Evolutionary conservation across 257 asterid species (phyloP), one percentile per base, ranked within the genome.

Genomic region (Apocynum venetum): DNA sequence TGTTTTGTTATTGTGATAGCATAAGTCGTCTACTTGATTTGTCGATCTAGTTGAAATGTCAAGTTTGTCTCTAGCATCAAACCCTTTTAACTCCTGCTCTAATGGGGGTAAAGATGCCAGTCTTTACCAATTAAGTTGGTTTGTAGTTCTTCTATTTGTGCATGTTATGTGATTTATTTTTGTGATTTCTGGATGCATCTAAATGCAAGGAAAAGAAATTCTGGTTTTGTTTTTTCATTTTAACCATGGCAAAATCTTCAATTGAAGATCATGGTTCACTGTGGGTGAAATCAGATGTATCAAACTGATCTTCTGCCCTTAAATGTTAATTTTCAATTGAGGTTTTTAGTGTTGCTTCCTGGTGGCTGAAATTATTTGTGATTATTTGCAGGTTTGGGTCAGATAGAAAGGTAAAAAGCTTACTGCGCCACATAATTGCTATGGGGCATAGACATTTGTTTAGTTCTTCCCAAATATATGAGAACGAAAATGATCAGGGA

Each of bases 361-460:
- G 15, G 38, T 44, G 13, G 49, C 73, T 68, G 43, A 77, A 41
- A 52, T 71, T 57, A 7, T 60, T 69, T 73, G 41, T 43, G 14
- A 63, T 41, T 44, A 15, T 36, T n/a, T 57, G 74, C 82, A 82
- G 85, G 73, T 69, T 61, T 78, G 72, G 60, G 31, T 52, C 63
- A 51, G 77, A 41, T 44, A 51, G 36, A 64, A 81, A 71, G 74
- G 53, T 74, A 31, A 25, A 55, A 13, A 66, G 61, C 35, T 15
- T 41, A 47, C 69, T 35, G 73, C 51, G 61, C 14, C 8, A 17
- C 46, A 41, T 57, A 43, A 48, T 57, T 68, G 44, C 71, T 75
- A 82, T 92, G 97, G 97, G 90, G 77, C 96, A 90, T 75, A 91
- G 91, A 68, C 89, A 91, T 75, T 68, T 84, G 60, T 86, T 87